Evolutionary conservation across 768 basidiomycete genomes (phyloP).

Genomic region (Steccherinum ochraceum): DNA sequence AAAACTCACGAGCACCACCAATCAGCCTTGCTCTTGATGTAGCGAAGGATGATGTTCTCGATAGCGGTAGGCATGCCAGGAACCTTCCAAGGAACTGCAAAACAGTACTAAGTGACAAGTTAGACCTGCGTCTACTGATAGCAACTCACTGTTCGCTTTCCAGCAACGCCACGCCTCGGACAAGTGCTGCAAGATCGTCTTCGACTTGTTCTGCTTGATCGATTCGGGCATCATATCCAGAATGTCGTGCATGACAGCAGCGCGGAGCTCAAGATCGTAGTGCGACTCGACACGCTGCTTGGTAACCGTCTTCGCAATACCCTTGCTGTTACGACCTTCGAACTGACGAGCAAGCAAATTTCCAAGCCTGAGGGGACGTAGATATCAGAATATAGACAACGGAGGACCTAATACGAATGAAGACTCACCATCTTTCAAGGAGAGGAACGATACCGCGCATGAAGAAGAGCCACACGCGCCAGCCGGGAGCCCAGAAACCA

Average conservation of each 20-base stretch:
- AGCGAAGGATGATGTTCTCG: constrained; percentile 97
- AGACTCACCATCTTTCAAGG: constrained; percentile 85
- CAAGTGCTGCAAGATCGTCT: constrained; percentile 96
- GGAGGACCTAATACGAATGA: neutral
- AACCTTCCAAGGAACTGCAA: constrained; percentile 93
- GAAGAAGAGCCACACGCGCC: constrained; percentile 99
- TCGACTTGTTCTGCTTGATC: constrained; percentile 99
- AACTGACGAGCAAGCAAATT: constrained; percentile 98
- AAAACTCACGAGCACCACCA: constrained; percentile 89
- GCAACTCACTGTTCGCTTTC: constrained; percentile 76
- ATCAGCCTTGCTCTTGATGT: constrained; percentile 99
- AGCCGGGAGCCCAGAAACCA: constrained; percentile 99
- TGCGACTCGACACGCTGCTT: constrained; percentile 99
- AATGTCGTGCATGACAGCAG: constrained; percentile 99
- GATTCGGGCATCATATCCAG: constrained; percentile 99
- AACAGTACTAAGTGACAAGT: constrained; percentile 1
- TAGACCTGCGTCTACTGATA: no score
- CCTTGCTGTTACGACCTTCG: constrained; percentile 95
- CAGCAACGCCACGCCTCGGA: constrained; percentile 99
- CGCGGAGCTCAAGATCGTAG: constrained; percentile 94
- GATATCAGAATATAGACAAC: neutral
- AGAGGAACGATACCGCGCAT: constrained; percentile 98
- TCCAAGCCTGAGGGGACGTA: constrained; percentile 53
- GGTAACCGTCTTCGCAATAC: constrained; percentile 95
- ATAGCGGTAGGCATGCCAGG: constrained; percentile 99